Evolutionary conservation across 345 rosid genomes (phyloP), one percentile per base, ranked within the genome.

Genomic region (Sonneratia alba): DNA sequence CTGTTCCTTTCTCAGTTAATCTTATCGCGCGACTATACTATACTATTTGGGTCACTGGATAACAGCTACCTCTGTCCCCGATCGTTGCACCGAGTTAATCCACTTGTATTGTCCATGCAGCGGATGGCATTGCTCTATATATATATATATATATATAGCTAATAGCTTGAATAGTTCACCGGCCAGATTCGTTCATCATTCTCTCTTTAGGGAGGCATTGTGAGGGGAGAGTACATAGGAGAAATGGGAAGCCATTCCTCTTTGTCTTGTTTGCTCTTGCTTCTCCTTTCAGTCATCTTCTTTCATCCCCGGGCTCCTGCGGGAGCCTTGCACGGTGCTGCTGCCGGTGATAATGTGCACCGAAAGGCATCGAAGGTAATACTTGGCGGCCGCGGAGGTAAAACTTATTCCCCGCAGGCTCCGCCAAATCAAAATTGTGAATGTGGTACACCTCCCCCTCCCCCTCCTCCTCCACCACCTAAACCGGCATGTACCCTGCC

Each of bases 331-430:
- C 51, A 47, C 51, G 14, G 67, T 43, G 36, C 70, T 43, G 55
- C 10, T 65, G 53, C 48, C 4, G 36, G 38, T 3, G 62, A 72
- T 45, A 67, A 7, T 13, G 7, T 24, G 43, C 40, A 15, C 36
- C 36, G 71, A 22, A 47, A 53, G 22, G 66, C 76, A 4, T 12
- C 66, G 9, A 66, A 73, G 43, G 66, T 72, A 65, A 6, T 65
- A 32, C 65, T 72, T 36, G 75, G 75, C 21, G 57, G 74, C 0
- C 42, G 74, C 45, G 32, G 32, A 27, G 32, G 32, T 27, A 27
- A 27, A 27, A 27, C 32, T 27, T 27, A 27, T 27, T 27, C 32
- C 32, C 32, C 32, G 32, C 32, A 27, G 32, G 32, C 32, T 27
- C 32, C 32, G 43, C 9, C 7, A 4, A 4, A 4, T 40, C 1